Conservation (phyloP, 768 basidiomycete species). For the Strobilomyces confusus region DNA sequence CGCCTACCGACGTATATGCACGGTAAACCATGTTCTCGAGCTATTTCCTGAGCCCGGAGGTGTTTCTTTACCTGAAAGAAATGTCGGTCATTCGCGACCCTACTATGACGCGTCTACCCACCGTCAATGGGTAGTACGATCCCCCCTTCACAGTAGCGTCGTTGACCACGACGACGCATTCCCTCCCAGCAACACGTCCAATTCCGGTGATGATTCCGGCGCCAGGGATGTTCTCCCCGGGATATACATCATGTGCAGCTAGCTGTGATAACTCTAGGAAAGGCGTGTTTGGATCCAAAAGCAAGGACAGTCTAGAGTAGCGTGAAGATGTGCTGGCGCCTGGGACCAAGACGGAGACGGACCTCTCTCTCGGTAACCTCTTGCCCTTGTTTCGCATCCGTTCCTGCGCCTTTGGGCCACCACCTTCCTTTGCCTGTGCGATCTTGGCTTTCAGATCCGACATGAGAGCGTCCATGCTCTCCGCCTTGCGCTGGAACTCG, state of each 20-base stretch:
- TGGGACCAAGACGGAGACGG: constrained; percentile 5
- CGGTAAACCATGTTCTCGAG: constrained; percentile 83
- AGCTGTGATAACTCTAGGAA: constrained; percentile 86
- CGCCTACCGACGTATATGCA: constrained; percentile 86
- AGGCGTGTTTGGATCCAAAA: constrained; percentile 83
- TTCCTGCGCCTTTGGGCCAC: constrained; percentile 69
- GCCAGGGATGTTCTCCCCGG: constrained; percentile 69
- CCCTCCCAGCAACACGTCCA: constrained; percentile 71
- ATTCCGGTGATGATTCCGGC: constrained; percentile 90
- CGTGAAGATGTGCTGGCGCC: constrained; percentile 1
- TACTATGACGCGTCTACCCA: constrained; percentile 24
- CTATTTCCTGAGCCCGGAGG: constrained; percentile 89
- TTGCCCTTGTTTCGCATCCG: constrained; percentile 78
- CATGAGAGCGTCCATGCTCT: constrained; percentile 68
- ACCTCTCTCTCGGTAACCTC: constrained; percentile 82
- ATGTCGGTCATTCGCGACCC: not conserved
- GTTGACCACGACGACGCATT: constrained; percentile 90
- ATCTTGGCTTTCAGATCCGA: constrained; percentile 59
- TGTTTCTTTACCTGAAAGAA: constrained; percentile 83
- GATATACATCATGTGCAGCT: constrained; percentile 86
- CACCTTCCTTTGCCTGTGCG: constrained; percentile 60
- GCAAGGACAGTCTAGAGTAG: constrained; percentile 52
- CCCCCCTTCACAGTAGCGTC: constrained; percentile 94
- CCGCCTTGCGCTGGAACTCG: constrained; percentile 64
- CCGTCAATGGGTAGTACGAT: constrained; percentile 86